phyloP scores from a whole-genome alignment of 1,284 basidiomycete genomes.

The Leccinum griseonigrum region DNA sequence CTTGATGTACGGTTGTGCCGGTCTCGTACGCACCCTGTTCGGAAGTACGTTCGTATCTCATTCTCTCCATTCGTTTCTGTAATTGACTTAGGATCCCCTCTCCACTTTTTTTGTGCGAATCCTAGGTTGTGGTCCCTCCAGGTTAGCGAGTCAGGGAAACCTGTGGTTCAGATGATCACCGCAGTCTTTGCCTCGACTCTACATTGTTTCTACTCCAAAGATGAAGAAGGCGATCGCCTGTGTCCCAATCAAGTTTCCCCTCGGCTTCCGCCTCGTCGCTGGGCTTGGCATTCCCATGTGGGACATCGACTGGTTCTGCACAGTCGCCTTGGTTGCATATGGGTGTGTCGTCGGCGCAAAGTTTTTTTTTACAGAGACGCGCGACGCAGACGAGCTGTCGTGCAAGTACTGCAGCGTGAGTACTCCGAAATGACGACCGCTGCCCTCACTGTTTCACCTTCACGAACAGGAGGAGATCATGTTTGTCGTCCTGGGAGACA shows the following conservation, averaged over 20 bases:
- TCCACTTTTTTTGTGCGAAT: not conserved
- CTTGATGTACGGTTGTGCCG: slow-evolving; percentile 37
- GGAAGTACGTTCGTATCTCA: slow-evolving; percentile 27
- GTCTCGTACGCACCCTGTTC: slow-evolving; percentile 38
- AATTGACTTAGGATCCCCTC: not conserved
- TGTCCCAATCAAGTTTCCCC: slow-evolving; percentile 36
- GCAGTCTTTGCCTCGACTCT: slow-evolving; percentile 35
- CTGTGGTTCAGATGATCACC: slow-evolving; percentile 25
- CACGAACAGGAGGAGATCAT: slow-evolving; percentile 92
- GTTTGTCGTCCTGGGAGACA: slow-evolving; percentile 93
- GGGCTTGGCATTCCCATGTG: slow-evolving; percentile 25
- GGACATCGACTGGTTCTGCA: slow-evolving; percentile 25
- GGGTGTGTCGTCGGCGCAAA: slow-evolving; percentile 26
- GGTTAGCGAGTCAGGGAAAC: slow-evolving; percentile 20
- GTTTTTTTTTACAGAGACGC: slow-evolving; percentile 21
- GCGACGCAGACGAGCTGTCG: slow-evolving; percentile 28
- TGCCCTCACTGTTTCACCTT: slow-evolving; percentile 46
- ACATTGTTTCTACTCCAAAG: slow-evolving; percentile 42
- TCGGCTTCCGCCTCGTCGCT: slow-evolving; percentile 22
- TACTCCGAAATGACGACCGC: not conserved
- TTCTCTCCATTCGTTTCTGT: not conserved
- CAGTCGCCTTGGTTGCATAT: slow-evolving; percentile 24
- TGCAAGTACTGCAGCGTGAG: slow-evolving; percentile 36
- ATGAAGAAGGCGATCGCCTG: slow-evolving; percentile 35
- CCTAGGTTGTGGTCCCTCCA: slow-evolving; percentile 15